Conservation (phyloP, 441 rosid species). For the Aquilaria agallochum region DNA sequence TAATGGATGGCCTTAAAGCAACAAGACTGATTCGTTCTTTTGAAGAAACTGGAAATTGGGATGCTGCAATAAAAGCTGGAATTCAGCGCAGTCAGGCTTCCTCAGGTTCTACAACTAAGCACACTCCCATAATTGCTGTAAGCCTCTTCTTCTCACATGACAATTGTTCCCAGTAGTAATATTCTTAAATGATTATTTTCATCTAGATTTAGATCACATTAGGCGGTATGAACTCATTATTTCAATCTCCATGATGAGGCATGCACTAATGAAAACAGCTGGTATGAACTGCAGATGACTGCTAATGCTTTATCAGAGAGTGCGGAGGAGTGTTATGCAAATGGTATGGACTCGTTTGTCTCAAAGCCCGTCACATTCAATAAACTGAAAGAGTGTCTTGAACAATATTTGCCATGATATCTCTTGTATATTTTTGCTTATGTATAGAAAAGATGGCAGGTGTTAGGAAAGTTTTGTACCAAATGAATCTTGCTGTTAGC, state of each 20-base stretch:
- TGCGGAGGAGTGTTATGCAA: conserved; percentile 66
- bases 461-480: conserved; percentile 56
- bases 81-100: conserved; percentile 32
- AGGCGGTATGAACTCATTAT: not conserved
- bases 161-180: not conserved
- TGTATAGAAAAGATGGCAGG: conserved; percentile 28
- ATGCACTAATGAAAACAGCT: not conserved
- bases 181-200: not conserved
- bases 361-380: conserved; percentile 89
- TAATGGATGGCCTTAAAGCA: conserved; percentile 88
- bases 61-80: conserved; percentile 71
- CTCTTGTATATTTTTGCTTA: conserved; percentile 33
- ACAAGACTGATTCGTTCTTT: conserved; percentile 87
- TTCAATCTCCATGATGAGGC: not conserved
- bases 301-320: conserved; percentile 67
- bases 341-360: conserved; percentile 95
- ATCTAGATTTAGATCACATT: no score
- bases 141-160: conserved; percentile 16
- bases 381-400: conserved; percentile 72
- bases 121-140: conserved; percentile 86
- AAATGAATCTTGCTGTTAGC: conserved; percentile 22
- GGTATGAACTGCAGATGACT: conserved; percentile 46
- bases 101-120: conserved; percentile 21
- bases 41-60: conserved; percentile 87
- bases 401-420: conserved; percentile 48